Base-by-base conservation (phyloP, 2,329 filamentous ascomycete genomes). In the Cladosporium sp. region DNA sequence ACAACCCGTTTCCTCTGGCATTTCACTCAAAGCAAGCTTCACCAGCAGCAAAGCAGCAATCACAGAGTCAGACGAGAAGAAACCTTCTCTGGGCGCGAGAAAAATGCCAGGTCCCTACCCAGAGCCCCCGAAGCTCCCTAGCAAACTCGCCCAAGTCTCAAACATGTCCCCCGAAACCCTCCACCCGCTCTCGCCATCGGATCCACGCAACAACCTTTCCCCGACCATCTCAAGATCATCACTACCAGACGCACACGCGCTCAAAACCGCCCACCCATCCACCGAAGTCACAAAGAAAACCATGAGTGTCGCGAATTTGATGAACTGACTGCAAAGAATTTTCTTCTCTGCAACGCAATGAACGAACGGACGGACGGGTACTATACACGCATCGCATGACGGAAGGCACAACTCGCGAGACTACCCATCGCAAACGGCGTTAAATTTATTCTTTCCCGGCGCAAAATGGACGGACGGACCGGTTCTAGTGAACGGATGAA, bases 91-190 rank as follows among this genome's bases (percentile, higher is more conserved):
- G 16, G 36, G 16, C 5, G 43, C 22, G 38, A 57, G 59, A 41
- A 55, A 55, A 18, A 22, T 38, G n/a, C 16, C 46, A 7, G 40
- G 47, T 43, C 27, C 49, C 43, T 47, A 36, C 29, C 33, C 53
- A 36, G 41, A 51, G 35, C 36, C 52, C 16, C 49, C 33, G 15
- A 59, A 55, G 38, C 56, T 53, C 35, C 59, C 57, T 18, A 63
- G 59, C 53, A 64, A 64, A 53, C 53, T 65, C 40, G 51, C 56
- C 16, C 55, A 62, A 38, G 61, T 62, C 11, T 55, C 53, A 16
- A 61, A 58, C 20, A 49, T 47, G 12, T 53, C 55, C 3, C 38
- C 51, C 3, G 57, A 62, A 19, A 55, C 59, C 5, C 59, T 60
- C 53, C 52, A 54, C 36, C 52, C 54, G 33, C 35, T 62, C n/a